phyloP scores from a whole-genome alignment of 2,329 filamentous ascomycete genomes.

The Sporothrix euskadiensis region DNA sequence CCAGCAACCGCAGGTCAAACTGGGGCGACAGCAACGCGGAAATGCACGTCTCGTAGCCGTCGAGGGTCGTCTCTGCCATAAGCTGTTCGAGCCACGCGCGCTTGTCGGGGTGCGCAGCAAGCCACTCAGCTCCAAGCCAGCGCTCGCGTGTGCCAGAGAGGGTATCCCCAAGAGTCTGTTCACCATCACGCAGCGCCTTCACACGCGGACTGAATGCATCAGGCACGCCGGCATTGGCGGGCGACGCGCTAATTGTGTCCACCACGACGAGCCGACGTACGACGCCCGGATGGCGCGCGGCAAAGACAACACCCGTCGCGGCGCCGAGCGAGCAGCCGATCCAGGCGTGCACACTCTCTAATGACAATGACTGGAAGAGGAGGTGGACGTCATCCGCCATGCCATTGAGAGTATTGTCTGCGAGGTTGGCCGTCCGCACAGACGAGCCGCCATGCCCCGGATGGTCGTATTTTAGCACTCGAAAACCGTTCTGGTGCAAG shows the following conservation, averaged over 20 bases:
- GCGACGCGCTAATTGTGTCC: conserved; percentile 46
- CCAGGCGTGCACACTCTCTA: conserved; percentile 42
- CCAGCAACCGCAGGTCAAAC: conserved; percentile 44
- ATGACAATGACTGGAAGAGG: conserved; percentile 39
- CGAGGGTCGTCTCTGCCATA: conserved; percentile 44
- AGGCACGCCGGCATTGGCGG: conserved; percentile 39
- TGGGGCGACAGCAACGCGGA: conserved; percentile 42
- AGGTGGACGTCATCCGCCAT: conserved; percentile 43
- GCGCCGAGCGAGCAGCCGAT: conserved; percentile 51
- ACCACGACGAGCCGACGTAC: conserved; percentile 45
- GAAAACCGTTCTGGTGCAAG: conserved; percentile 42
- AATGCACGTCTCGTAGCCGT: conserved; percentile 47
- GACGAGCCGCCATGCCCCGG: conserved; percentile 47
- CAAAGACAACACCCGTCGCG: conserved; percentile 44
- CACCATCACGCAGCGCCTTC: conserved; percentile 37
- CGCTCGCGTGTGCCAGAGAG: conserved; percentile 26
- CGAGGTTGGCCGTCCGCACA: conserved; percentile 37
- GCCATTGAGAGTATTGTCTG: conserved; percentile 43
- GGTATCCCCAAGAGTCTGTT: conserved; percentile 10
- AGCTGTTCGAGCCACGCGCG: conserved; percentile 28
- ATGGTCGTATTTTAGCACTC: conserved; percentile 46
- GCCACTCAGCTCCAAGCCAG: conserved; percentile 42
- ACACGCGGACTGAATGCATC: conserved; percentile 44
- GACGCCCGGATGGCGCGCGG: conserved; percentile 42
- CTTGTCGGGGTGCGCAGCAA: conserved; percentile 38